Conservation (phyloP, 768 basidiomycete genomes). For the Mycena crocata region DNA sequence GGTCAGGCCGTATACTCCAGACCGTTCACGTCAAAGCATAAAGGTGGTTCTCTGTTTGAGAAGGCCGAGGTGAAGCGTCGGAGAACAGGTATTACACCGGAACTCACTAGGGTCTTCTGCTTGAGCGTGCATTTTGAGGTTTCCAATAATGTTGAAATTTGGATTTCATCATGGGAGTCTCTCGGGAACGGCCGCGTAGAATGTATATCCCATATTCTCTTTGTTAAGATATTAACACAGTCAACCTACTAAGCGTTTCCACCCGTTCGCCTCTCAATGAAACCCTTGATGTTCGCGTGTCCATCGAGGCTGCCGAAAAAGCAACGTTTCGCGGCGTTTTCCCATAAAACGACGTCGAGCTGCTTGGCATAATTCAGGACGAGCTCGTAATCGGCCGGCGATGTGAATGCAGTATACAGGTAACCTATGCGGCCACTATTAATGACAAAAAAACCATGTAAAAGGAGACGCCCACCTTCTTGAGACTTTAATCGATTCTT, state of each 20-base stretch:
- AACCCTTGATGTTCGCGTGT: conserved; percentile 81
- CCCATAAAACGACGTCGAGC: conserved; percentile 87
- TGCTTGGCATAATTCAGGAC: conserved; percentile 88
- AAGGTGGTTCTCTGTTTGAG: conserved; percentile 10
- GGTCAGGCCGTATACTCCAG: conserved; percentile 16
- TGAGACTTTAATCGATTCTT: conserved; percentile 89
- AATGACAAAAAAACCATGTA: conserved; percentile 35
- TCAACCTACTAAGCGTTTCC: conserved; percentile 42
- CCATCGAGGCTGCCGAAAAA: conserved; percentile 88
- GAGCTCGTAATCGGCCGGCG: conserved; percentile 88
- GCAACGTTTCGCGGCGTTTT: conserved; percentile 75
- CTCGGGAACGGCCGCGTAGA: not conserved
- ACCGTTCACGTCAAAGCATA: conserved; percentile 32
- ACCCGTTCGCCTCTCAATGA: conserved; percentile 78
- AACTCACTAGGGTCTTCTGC: conserved; percentile 11
- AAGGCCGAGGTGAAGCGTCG: conserved; percentile 31
- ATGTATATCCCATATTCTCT: not conserved
- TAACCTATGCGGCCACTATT: conserved; percentile 65
- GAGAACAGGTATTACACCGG: conserved; percentile 30
- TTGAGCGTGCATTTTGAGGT: not conserved
- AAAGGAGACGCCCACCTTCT: conserved; percentile 70
- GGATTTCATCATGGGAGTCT: not conserved
- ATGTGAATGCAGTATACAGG: conserved; percentile 89
- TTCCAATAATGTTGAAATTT: not conserved
- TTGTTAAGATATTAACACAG: conserved; percentile 8